Conservation (phyloP, 495 filamentous ascomycete genomes). For the Lasiosphaeriaceae sp. region DNA sequence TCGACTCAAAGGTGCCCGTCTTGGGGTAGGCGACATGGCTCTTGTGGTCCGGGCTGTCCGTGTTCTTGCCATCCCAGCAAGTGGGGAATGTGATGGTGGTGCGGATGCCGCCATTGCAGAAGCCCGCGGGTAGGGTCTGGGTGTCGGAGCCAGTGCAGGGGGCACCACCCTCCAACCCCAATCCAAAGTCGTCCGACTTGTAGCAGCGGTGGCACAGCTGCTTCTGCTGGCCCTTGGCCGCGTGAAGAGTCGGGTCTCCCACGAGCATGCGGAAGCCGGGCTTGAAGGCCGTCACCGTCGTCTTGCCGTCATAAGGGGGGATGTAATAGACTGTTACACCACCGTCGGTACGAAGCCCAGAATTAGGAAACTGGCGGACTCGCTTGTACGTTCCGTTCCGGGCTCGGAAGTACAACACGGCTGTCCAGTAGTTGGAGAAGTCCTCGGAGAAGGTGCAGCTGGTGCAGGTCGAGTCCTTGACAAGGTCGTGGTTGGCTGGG, state of each 20-base stretch:
- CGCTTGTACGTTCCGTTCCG: constrained; percentile 42
- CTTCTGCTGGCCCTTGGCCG: constrained; percentile 24
- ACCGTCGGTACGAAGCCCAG: constrained; percentile 35
- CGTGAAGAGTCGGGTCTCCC: constrained; percentile 29
- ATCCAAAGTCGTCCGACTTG: constrained; percentile 32
- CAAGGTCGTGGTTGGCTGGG: constrained; percentile 31
- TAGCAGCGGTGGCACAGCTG: constrained; percentile 44
- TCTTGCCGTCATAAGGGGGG: constrained; percentile 38
- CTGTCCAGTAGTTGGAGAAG: constrained; percentile 47
- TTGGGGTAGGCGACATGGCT: constrained; percentile 46
- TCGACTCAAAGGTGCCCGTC: constrained; percentile 34
- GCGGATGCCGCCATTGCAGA: constrained; percentile 43
- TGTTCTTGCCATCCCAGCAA: constrained; percentile 52
- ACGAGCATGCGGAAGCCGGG: constrained; percentile 41
- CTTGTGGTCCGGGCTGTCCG: constrained; percentile 51
- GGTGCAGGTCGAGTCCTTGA: constrained; percentile 35
- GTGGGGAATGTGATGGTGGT: constrained; percentile 46
- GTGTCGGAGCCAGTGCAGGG: constrained; percentile 46
- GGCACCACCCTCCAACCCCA: constrained; percentile 29
- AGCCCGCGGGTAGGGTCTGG: constrained; percentile 32
- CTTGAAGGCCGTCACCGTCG: constrained; percentile 44
- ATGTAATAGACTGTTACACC: constrained; percentile 50
- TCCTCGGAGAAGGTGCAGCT: constrained; percentile 39
- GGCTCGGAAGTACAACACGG: constrained; percentile 41
- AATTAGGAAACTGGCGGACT: constrained; percentile 41